Base-by-base conservation (phyloP, 2,329 filamentous ascomycete species). In the Trichoderma citrinoviride region DNA sequence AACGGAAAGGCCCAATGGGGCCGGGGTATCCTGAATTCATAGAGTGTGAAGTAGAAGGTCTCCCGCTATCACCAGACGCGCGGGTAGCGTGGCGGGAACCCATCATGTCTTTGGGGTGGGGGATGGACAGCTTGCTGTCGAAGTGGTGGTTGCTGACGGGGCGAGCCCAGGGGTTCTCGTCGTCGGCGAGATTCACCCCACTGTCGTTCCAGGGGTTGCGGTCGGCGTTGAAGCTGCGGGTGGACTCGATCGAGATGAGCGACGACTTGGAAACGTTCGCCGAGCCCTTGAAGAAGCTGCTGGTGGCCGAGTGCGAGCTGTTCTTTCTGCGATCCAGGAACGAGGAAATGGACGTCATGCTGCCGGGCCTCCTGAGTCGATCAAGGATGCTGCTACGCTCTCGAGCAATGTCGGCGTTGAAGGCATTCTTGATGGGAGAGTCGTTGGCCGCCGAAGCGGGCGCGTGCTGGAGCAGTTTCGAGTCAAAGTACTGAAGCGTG, bases 191-290 rank as follows among this genome's bases (percentile, higher is more conserved):
- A 76, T 97, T 97, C 75, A 97, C 93, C 72, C 93, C 94, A 74
- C 92, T 96, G 77, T 98, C 94, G 77, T 97, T 97, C 94, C 94
- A 98, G 67, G 93, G 93, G 79, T 97, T 97, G 78, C 93, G 91
- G 77, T 97, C 96, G 71, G 92, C 92, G 68, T 89, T 88, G 77
- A 89, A 89, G 81, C 93, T 97, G 75, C 94, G 91, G 41, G 93
- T 93, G 55, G 93, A 97, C 79, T 98, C 94, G 77, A 97, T 93
- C 68, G 93, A 97, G 71, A 96, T 93, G 70, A 98, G 87, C 40
- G 94, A 97, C 55, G 94, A 95, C 80, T 96, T 97, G 70, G 94
- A 97, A 63, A 91, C 90, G 73, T 94, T 94, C 80, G 82, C 90
- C 25, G 90, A 93, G 67, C 93, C 93, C 80, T 96, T 97, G 85